Percentiles rank a stretch among this genome's conserved stretches.
These are phyloP conservation scores for Clitocybe nebularis DNA, from an alignment of 1,284 basidiomycete genomes.

Conservation along the genomic window DNA sequence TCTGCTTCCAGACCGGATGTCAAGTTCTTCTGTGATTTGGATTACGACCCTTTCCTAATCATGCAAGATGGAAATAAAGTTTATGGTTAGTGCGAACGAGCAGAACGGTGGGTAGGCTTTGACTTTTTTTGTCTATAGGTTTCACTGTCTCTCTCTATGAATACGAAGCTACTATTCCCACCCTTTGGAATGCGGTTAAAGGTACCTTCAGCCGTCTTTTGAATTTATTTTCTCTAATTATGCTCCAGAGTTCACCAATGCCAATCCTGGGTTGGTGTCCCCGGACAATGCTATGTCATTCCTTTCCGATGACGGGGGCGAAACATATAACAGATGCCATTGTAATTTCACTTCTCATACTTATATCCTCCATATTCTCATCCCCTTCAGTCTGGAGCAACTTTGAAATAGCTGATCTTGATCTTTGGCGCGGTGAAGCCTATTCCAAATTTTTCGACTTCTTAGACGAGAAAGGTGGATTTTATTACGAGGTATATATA, in stretches of 20 bases:
- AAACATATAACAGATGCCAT: slow-evolving; percentile 84
- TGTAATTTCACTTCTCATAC: slow-evolving; percentile 48
- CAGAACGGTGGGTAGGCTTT: neutral
- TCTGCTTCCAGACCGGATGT: slow-evolving; percentile 65
- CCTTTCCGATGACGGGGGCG: slow-evolving; percentile 77
- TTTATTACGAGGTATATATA: slow-evolving; percentile 78
- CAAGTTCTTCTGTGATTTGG: slow-evolving; percentile 83
- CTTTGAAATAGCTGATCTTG: slow-evolving; percentile 84
- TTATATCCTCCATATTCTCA: slow-evolving; percentile 2
- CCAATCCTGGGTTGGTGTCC: slow-evolving; percentile 64
- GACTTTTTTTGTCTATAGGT: slow-evolving; percentile 33
- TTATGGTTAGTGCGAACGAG: slow-evolving; percentile 50
- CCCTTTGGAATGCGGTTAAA: slow-evolving; percentile 78
- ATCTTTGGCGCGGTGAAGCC: slow-evolving; percentile 80
- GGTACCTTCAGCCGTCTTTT: slow-evolving; percentile 32
- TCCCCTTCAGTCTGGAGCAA: slow-evolving; percentile 74
- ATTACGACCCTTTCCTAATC: slow-evolving; percentile 85
- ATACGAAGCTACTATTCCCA: slow-evolving; percentile 82
- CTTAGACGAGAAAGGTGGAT: slow-evolving; percentile 85
- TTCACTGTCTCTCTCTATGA: slow-evolving; percentile 87
- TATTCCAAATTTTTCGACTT: slow-evolving; percentile 86
- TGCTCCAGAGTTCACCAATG: slow-evolving; percentile 68
- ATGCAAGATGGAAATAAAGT: slow-evolving; percentile 89
- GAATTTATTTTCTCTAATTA: slow-evolving; percentile 2
- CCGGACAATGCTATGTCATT: slow-evolving; percentile 79